Conservation (phyloP, 345 rosid species). For the Aquilaria sinensis region DNA sequence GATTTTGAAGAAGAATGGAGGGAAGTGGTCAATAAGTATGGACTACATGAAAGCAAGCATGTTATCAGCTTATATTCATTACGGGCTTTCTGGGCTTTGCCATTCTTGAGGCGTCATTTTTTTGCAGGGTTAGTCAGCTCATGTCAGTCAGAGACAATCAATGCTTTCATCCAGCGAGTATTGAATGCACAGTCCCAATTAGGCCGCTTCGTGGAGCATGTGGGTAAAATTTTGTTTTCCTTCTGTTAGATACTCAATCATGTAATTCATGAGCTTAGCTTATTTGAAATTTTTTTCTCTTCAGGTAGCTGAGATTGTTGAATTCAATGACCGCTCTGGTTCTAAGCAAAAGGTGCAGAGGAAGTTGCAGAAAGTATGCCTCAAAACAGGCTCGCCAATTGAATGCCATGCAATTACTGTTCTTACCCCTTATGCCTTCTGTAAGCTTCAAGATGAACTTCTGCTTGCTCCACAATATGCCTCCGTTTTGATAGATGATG, state of each 20-base stretch:
- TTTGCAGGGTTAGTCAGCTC: constrained; percentile 39
- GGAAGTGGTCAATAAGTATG: constrained; percentile 35
- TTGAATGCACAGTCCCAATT: constrained; percentile 37
- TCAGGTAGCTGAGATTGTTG: constrained; percentile 42
- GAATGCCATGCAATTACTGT: constrained; percentile 53
- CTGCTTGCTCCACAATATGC: constrained; percentile 59
- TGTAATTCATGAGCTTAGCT: neutral
- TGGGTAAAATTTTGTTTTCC: constrained; percentile 6
- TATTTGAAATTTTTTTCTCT: constrained; percentile 4
- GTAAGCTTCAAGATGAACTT: constrained; percentile 56
- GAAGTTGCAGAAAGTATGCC: constrained; percentile 32
- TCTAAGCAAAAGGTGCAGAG: constrained; percentile 31
- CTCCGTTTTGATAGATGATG: constrained; percentile 40
- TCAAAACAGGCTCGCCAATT: constrained; percentile 56
- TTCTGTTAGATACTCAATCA: constrained; percentile 1
- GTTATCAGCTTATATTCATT: constrained; percentile 42
- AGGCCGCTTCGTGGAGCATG: constrained; percentile 41
- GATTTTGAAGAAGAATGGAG: constrained; percentile 54
- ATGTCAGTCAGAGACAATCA: constrained; percentile 30
- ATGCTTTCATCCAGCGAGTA: constrained; percentile 35
- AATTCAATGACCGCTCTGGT: constrained; percentile 26
- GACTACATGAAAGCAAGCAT: constrained; percentile 44
- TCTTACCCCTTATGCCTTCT: constrained; percentile 52
- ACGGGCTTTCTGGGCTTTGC: constrained; percentile 47
- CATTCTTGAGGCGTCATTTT: constrained; percentile 46